Base-by-base conservation (phyloP, 257 asterid species). In the Salvia rosmarinus region DNA sequence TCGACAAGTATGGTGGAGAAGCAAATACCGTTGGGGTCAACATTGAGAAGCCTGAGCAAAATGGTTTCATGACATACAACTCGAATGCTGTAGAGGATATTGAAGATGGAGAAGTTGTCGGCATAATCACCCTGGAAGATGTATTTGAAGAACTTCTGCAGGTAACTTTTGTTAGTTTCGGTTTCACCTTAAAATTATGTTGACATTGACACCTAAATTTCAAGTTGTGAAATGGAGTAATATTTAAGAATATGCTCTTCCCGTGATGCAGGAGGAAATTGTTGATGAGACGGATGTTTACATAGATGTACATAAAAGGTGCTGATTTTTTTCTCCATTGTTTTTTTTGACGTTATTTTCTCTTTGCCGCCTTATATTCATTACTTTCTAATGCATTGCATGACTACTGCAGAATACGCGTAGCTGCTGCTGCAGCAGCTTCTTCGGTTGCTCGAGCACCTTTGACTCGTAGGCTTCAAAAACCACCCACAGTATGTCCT, bases 131-230 rank as follows among this genome's bases (percentile, higher is more conserved):
- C 14, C 79, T 95, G 79, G 98, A 95, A 78, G 99, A 95, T 75
- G 98, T 95, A 37, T 95, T 95, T 78, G 99, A 95, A 87, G 99
- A 95, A 75, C 96, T 95, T 81, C 86, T 95, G 54, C 99, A 95
- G 78, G 99, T 94, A 82, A 79, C 20, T 21, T 65, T 67, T 39
- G 2, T 59, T 57, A 54, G 14, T 32, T 72, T 8, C 10, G 12
- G 35, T 4, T 54, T 69, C 52, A 3, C 68, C 34, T 40, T 63
- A 2, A 9, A 20, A 3, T 49, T 17, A 30, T 30, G 39, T 30
- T 20, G 32, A 25, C n/a, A 28, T 43, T 57, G 6, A 55, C 16
- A 9, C 19, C 28, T 34, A 47, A n/a, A 50, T 8, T 19, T 25
- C 3, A 8, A 19, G 57, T 17, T 17, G 57, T 50, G 7, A 3